A percentile compares a stretch with the other conserved stretches of the same genome.
Conservation (phyloP, 148 eudicot genomes). For the Dianthus caryophyllus region DNA sequence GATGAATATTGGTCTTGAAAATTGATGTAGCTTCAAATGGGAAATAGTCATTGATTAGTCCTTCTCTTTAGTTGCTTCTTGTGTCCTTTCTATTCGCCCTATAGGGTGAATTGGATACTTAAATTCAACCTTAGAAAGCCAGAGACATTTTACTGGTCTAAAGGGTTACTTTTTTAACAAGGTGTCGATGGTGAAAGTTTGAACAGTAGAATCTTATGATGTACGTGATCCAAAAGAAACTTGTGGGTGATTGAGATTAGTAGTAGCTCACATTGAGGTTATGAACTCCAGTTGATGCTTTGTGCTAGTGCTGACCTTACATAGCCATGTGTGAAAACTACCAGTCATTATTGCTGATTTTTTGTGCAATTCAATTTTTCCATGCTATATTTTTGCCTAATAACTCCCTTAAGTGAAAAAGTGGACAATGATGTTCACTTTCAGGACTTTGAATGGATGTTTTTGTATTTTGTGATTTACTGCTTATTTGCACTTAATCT, state of each 20-base stretch:
- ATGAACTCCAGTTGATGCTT: neutral
- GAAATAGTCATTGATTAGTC: neutral
- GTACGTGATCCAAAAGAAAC: neutral
- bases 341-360: neutral
- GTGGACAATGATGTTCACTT: neutral
- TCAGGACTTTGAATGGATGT: neutral
- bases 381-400: neutral
- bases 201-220: neutral
- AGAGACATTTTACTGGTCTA: neutral
- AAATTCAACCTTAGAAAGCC: neutral
- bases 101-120: neutral
- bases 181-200: neutral
- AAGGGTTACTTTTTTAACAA: neutral
- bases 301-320: neutral
- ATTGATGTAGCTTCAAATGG: neutral
- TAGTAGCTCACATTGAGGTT: neutral
- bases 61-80: neutral
- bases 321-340: neutral
- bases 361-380: neutral
- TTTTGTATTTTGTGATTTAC: neutral
- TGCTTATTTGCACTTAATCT: conserved; percentile 7
- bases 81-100: neutral
- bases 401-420: neutral
- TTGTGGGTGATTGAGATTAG: neutral
- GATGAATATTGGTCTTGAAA: conserved; percentile 4